Conservation (phyloP, 2,329 filamentous ascomycete species). For the Colletotrichum zoysiae region DNA sequence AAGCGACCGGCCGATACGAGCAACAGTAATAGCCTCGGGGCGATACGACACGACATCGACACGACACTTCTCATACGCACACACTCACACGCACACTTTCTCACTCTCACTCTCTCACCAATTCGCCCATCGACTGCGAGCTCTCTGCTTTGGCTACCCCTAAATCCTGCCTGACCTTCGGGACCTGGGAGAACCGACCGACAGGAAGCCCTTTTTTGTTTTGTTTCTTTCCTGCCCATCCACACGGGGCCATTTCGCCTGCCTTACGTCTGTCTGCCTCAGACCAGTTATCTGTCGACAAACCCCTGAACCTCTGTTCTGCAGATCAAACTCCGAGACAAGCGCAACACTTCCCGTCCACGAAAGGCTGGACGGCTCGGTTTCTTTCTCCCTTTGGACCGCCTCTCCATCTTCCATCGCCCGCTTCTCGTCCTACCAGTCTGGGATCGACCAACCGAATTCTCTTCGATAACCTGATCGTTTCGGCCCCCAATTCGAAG, state of each 20-base stretch:
- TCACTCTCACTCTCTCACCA: conserved; percentile 13
- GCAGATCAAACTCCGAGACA: conserved; percentile 45
- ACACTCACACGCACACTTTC: conserved; percentile 10
- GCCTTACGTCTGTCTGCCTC: conserved; percentile 7
- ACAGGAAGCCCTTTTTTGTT: conserved; percentile 7
- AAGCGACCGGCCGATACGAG: conserved; percentile 35
- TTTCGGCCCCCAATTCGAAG: conserved; percentile 15
- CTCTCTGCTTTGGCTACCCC: conserved; percentile 24
- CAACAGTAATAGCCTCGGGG: conserved; percentile 37
- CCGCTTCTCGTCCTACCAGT: conserved; percentile 20
- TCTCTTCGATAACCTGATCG: conserved; percentile 24
- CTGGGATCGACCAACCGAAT: conserved; percentile 18
- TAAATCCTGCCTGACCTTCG: conserved; percentile 54
- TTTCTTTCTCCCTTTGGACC: conserved; percentile 26
- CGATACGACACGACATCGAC: conserved; percentile 39
- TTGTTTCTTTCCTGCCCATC: conserved; percentile 16
- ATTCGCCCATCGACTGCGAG: conserved; percentile 25
- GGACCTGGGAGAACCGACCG: conserved; percentile 46
- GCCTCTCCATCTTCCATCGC: conserved; percentile 36
- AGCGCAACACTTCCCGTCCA: conserved; percentile 24
- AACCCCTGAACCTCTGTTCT: conserved; percentile 46
- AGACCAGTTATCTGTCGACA: conserved; percentile 16
- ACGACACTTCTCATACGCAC: conserved; percentile 26
- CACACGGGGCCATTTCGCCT: conserved; percentile 46
- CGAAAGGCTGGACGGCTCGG: conserved; percentile 24